Evolutionary conservation across 1,139 yeast species (phyloP).

Genomic region (Scheffersomyces stambukii): DNA sequence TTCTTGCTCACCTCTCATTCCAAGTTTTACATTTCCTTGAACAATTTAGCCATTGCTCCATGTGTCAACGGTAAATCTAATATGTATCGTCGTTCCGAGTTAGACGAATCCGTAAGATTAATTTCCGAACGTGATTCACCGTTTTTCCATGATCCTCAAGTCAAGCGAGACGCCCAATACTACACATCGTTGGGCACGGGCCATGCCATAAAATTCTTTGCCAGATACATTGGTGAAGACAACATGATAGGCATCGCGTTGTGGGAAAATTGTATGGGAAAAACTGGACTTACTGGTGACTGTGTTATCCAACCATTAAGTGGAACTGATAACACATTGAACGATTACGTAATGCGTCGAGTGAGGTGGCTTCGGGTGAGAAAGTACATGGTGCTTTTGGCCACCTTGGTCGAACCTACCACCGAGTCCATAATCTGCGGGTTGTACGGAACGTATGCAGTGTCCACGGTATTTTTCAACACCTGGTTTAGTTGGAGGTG

Average conservation of each 20-base stretch:
- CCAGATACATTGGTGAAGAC: conserved; percentile 86
- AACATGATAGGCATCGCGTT: conserved; percentile 87
- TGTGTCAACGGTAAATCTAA: conserved; percentile 94
- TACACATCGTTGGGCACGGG: conserved; percentile 43
- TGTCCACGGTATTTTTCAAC: conserved; percentile 43
- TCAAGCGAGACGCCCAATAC: conserved; percentile 28
- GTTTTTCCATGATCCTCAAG: conserved; percentile 30
- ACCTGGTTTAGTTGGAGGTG: conserved; percentile 29
- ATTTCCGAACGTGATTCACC: conserved; percentile 21
- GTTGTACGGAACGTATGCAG: conserved; percentile 58
- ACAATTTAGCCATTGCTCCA: conserved; percentile 75
- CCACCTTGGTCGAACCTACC: conserved; percentile 82
- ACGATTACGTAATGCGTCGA: conserved; percentile 63
- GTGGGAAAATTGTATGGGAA: conserved; percentile 66
- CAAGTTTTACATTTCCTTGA: conserved; percentile 76
- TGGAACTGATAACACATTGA: conserved; percentile 39
- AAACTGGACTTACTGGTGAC: conserved; percentile 79
- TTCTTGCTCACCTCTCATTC: conserved; percentile 80
- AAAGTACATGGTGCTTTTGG: conserved; percentile 81
- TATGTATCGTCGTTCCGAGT: conserved; percentile 63
- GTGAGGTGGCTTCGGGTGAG: conserved; percentile 88
- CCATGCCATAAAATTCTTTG: conserved; percentile 56
- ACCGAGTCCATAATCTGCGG: conserved; percentile 77
- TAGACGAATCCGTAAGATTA: conserved; percentile 59
- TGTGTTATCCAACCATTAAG: conserved; percentile 75